Base-by-base conservation (phyloP, 2,329 filamentous ascomycete species). In the Ophiocordyceps unilateralis region DNA sequence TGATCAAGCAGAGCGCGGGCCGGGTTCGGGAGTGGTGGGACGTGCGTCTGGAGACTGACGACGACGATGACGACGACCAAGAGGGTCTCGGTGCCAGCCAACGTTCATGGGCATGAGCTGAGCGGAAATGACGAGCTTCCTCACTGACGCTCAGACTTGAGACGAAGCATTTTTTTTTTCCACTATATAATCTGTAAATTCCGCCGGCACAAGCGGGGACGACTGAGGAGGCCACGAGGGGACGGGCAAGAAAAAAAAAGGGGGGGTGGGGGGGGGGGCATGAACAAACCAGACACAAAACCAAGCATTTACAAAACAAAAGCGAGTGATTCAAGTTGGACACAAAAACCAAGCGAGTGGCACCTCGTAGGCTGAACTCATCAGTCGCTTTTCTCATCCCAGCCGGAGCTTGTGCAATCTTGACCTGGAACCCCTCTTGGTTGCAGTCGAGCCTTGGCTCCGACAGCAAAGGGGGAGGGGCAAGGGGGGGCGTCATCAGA, bases 21-120 rank as follows among this genome's bases (percentile, higher is more conserved):
- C 10, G 21, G 23, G 15, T 47, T 1, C 45, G 43, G 9, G 50
- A 58, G 23, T 60, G 58, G 57, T 59, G 57, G 58, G 57, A 60
- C 34, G 39, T 41, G 2, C 38, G 40, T n/a, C 41, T 50, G n/a
- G 43, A 45, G 21, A 44, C 28, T 2, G 42, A 40, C 11, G 38
- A 23, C 19, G 23, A 15, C n/a, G 15, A 20, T 12, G 11, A 26
- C 23, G 23, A 19, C 39, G 23, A 26, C 12, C 8, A 10, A 30
- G 20, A 30, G n/a, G 20, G 39, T 2, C 8, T 20, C 21, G 5
- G 28, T 15, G 34, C 2, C 24, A 39, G 17, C 22, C 12, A 12
- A 5, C n/a, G 22, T 10, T n/a, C 12, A 39, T 23, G 9, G 19
- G 15, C 37, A 14, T 5, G 32, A 20, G 32, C 15, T 17, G n/a